Evolutionary conservation across 352 stramenopile genomes (phyloP).

Genomic region (Pythium utonaiense): DNA sequence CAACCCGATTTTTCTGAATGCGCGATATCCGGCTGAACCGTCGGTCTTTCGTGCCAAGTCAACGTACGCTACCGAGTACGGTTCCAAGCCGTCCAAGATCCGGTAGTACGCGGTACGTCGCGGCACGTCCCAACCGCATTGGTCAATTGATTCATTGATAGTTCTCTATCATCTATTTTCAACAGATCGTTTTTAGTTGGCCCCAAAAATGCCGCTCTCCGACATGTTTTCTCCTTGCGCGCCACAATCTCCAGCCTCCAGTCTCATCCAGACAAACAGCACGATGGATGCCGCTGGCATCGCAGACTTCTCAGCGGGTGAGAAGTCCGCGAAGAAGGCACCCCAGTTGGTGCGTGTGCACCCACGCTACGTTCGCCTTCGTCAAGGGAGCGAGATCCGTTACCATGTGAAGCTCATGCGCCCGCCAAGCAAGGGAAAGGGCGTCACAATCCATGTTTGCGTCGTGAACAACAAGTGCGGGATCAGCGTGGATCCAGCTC

Average conservation of each 20-base stretch:
- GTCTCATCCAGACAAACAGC: too few species aligned
- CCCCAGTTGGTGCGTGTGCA: slow-evolving; percentile 48
- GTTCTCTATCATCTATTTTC: neutral
- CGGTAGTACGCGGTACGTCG: slow-evolving; percentile 7
- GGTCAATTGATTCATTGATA: too few species aligned
- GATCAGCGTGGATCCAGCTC: slow-evolving; percentile 39
- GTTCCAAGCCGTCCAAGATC: neutral
- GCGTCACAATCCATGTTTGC: slow-evolving; percentile 56
- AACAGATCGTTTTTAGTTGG: slow-evolving; percentile 1
- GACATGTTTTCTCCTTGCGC: too few species aligned
- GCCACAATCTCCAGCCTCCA: neutral
- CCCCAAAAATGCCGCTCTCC: too few species aligned
- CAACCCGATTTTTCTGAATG: slow-evolving; percentile 53
- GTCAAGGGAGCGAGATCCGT: slow-evolving; percentile 57
- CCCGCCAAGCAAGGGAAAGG: slow-evolving; percentile 47
- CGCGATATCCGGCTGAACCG: slow-evolving; percentile 42
- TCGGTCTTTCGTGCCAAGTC: slow-evolving; percentile 37
- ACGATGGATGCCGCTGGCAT: slow-evolving; percentile 5
- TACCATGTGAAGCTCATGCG: slow-evolving; percentile 55
- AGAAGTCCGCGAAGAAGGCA: slow-evolving; percentile 27
- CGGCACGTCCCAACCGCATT: too few species aligned
- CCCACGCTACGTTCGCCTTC: slow-evolving; percentile 56
- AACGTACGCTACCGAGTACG: slow-evolving; percentile 36
- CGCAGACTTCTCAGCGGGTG: neutral
- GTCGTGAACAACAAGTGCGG: slow-evolving; percentile 65